These are phyloP conservation scores for Tillandsia fasciculata DNA, from an alignment of 176 grass and related monocot genomes.

Conservation along the genomic window DNA sequence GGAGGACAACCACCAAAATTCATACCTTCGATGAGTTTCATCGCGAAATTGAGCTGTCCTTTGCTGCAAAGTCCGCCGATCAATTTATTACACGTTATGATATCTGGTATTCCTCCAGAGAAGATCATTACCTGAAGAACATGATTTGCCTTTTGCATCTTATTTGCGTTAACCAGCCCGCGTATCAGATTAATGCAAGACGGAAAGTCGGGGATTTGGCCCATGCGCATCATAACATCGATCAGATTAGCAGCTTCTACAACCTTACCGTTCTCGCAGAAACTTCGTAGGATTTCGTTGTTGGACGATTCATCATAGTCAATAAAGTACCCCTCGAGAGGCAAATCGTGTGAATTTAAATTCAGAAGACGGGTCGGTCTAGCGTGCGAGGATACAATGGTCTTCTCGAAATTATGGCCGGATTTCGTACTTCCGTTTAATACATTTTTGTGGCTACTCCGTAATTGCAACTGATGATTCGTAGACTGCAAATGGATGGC, in stretches of 20 bases:
- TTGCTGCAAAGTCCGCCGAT: constrained; percentile 40
- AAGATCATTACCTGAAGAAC: constrained; percentile 53
- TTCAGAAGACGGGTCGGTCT: constrained; percentile 17
- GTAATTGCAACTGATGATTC: neutral
- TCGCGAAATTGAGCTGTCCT: constrained; percentile 37
- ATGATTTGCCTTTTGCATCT: constrained; percentile 35
- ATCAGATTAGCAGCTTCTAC: constrained; percentile 42
- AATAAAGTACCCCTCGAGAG: constrained; percentile 13
- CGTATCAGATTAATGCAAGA: constrained; percentile 49
- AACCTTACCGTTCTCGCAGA: constrained; percentile 54
- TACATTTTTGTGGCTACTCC: neutral
- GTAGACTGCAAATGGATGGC: neutral
- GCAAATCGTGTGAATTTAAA: constrained; percentile 9
- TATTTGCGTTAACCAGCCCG: constrained; percentile 45
- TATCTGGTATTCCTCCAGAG: constrained; percentile 55
- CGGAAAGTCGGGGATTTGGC: constrained; percentile 46
- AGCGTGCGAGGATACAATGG: neutral
- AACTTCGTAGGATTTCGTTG: constrained; percentile 29
- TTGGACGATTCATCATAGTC: constrained; percentile 37
- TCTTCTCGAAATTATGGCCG: neutral
- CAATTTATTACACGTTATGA: constrained; percentile 67
- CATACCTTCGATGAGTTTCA: constrained; percentile 42
- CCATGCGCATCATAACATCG: constrained; percentile 54
- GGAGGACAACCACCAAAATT: constrained; percentile 43
- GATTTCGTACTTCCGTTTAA: constrained; percentile 3